Evolutionary conservation across 2,329 filamentous ascomycete species (phyloP).

Genomic region (Nigrospora oryzae): DNA sequence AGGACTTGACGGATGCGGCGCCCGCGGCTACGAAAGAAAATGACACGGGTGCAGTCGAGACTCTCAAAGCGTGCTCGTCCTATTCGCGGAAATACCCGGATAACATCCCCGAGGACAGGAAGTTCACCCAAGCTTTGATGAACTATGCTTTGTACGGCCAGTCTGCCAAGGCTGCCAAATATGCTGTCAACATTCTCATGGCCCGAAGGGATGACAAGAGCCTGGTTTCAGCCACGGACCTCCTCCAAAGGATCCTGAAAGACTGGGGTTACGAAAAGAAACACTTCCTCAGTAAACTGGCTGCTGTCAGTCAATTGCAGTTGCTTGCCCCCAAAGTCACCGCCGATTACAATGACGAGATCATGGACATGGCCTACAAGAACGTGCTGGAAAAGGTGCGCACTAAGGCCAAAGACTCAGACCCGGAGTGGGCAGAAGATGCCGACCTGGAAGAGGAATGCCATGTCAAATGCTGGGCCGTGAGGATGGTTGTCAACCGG

Average conservation of each 20-base stretch:
- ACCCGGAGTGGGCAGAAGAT: constrained; percentile 60
- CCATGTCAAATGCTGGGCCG: constrained; percentile 71
- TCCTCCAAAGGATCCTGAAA: constrained; percentile 68
- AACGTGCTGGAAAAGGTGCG: constrained; percentile 66
- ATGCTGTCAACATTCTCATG: constrained; percentile 85
- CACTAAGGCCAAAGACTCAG: constrained; percentile 45
- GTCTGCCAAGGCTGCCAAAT: constrained; percentile 79
- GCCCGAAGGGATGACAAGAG: constrained; percentile 65
- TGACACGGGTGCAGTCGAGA: constrained; percentile 71
- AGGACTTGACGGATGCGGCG: constrained; percentile 72
- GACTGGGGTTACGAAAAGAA: constrained; percentile 64
- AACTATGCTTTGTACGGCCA: constrained; percentile 76
- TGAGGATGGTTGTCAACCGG: constrained; percentile 81
- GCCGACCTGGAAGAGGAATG: constrained; percentile 70
- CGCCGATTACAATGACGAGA: constrained; percentile 64
- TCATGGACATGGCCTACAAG: constrained; percentile 69
- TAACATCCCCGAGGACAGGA: constrained; percentile 74
- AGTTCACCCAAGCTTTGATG: constrained; percentile 72
- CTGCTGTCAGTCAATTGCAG: constrained; percentile 66
- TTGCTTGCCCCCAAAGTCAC: constrained; percentile 66
- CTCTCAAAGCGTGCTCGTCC: constrained; percentile 85
- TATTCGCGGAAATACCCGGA: constrained; percentile 81
- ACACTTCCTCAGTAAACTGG: constrained; percentile 68
- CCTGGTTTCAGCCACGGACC: constrained; percentile 74
- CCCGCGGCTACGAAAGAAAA: constrained; percentile 62